Percentiles rank a stretch among this genome's conserved stretches.
Conservation (phyloP, 192 early-diverging fungal genomes). For the Mortierella antarctica region DNA sequence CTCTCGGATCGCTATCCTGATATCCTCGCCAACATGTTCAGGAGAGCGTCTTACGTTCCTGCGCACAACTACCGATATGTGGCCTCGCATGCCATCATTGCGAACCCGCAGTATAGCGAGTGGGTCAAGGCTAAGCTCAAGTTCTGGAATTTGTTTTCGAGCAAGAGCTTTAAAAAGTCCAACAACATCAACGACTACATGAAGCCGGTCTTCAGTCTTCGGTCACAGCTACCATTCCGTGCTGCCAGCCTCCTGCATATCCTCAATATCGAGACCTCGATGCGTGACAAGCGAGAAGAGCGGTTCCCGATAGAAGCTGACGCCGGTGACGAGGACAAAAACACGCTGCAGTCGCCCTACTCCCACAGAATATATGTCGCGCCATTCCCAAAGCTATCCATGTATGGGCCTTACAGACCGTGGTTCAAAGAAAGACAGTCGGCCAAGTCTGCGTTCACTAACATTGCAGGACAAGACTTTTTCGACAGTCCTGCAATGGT, state of each 20-base stretch:
- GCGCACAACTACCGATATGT: conserved; percentile 41
- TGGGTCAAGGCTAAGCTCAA: conserved; percentile 19
- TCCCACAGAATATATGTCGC: conserved; percentile 48
- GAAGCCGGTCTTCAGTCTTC: conserved; percentile 36
- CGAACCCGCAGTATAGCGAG: conserved; percentile 25
- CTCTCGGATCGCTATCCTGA: conserved; percentile 45
- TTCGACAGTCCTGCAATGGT: conserved; percentile 54
- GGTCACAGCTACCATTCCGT: conserved; percentile 46
- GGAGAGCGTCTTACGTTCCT: conserved; percentile 43
- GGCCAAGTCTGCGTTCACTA: conserved; percentile 34
- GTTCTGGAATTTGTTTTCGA: conserved; percentile 37
- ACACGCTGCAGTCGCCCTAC: conserved; percentile 6
- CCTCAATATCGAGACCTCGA: conserved; percentile 25
- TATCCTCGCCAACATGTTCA: conserved; percentile 39
- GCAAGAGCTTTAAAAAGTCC: conserved; percentile 27
- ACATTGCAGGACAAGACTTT: conserved; percentile 49
- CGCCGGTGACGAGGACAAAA: conserved; percentile 12
- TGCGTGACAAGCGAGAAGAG: conserved; percentile 14
- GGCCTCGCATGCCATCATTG: conserved; percentile 42
- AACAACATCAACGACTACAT: conserved; percentile 44
- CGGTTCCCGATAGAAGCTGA: conserved; percentile 19
- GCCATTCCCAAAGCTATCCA: conserved; percentile 50
- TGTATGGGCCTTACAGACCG: conserved; percentile 40
- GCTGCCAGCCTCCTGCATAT: conserved; percentile 11
- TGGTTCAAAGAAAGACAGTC: conserved; percentile 7